Conservation (phyloP, 768 basidiomycete genomes). For the Lactifluus hygrophoroides region DNA sequence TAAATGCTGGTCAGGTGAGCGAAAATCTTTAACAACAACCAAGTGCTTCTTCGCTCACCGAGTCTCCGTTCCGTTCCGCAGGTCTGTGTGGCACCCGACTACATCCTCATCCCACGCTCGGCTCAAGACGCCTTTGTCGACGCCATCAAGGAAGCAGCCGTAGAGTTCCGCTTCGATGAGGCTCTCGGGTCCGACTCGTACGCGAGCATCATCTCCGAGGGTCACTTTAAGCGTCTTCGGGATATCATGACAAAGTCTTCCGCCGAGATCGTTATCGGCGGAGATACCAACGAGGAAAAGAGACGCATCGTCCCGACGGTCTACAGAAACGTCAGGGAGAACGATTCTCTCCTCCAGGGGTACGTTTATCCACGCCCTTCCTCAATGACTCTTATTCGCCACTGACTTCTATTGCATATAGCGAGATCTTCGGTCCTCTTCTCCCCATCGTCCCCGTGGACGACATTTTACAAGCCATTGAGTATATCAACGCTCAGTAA, state of each 20-base stretch:
- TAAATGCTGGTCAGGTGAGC: conserved; percentile 57
- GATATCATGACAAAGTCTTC: conserved; percentile 44
- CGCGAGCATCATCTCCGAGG: conserved; percentile 44
- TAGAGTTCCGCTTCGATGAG: conserved; percentile 45
- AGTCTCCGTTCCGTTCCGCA: conserved; percentile 4
- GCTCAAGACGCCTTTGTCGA: conserved; percentile 40
- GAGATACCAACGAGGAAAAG: conserved; percentile 31
- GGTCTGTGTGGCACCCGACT: conserved; percentile 39
- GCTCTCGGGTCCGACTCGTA: conserved; percentile 38
- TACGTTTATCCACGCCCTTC: conserved; percentile 24
- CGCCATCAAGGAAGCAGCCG: conserved; percentile 36
- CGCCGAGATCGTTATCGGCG: conserved; percentile 49
- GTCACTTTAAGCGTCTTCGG: conserved; percentile 46
- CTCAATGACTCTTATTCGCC: neutral
- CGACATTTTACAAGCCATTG: conserved; percentile 44
- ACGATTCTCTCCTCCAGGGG: conserved; percentile 57
- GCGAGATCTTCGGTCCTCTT: conserved; percentile 70
- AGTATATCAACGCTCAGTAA: conserved; percentile 45
- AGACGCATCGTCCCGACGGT: conserved; percentile 51
- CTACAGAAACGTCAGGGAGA: conserved; percentile 42
- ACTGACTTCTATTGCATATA: conserved; percentile 23
- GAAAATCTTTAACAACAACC: too few relatives aligned
- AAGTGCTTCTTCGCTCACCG: neutral
- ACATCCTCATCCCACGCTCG: conserved; percentile 34
- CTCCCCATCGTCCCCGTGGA: conserved; percentile 55